These are phyloP conservation scores for Trichoderma semiorbis DNA, from an alignment of 2,329 filamentous ascomycete species.

Conservation along the genomic window DNA sequence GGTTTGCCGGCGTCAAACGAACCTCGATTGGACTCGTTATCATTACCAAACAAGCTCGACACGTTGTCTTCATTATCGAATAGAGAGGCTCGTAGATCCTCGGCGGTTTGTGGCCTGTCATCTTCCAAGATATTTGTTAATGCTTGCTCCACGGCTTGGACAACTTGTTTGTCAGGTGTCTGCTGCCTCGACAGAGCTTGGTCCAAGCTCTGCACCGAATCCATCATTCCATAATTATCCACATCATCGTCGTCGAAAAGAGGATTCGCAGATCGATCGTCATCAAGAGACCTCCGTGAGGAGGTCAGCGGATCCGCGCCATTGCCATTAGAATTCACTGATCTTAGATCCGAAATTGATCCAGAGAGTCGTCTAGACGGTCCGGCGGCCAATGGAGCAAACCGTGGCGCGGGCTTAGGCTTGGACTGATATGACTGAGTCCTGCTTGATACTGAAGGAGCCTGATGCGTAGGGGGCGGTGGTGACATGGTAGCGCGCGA, in stretches of 20 bases:
- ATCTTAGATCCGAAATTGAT: conserved; percentile 48
- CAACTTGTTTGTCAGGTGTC: conserved; percentile 71
- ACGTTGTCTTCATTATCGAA: conserved; percentile 47
- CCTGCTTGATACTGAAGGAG: conserved; percentile 21
- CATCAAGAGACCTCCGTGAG: conserved; percentile 68
- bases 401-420: conserved; percentile 40
- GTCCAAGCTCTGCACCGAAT: conserved; percentile 77
- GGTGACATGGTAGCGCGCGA: conserved; percentile 36
- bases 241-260: conserved; percentile 81
- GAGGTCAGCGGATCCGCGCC: conserved; percentile 39
- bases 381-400: conserved; percentile 38
- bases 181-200: conserved; percentile 56
- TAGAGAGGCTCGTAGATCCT: conserved; percentile 63
- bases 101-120: conserved; percentile 60
- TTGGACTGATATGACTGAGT: conserved; percentile 41
- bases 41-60: conserved; percentile 50
- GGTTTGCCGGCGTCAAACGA: conserved; percentile 55
- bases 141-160: conserved; percentile 89
- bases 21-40: conserved; percentile 59
- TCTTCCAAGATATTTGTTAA: conserved; percentile 90
- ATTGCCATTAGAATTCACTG: conserved; percentile 36
- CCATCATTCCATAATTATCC: conserved; percentile 65
- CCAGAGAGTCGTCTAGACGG: conserved; percentile 41
- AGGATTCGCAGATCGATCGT: conserved; percentile 39
- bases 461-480: conserved; percentile 22